Conservation (phyloP, 1,139 yeast species). For the Candida tropicalis region DNA sequence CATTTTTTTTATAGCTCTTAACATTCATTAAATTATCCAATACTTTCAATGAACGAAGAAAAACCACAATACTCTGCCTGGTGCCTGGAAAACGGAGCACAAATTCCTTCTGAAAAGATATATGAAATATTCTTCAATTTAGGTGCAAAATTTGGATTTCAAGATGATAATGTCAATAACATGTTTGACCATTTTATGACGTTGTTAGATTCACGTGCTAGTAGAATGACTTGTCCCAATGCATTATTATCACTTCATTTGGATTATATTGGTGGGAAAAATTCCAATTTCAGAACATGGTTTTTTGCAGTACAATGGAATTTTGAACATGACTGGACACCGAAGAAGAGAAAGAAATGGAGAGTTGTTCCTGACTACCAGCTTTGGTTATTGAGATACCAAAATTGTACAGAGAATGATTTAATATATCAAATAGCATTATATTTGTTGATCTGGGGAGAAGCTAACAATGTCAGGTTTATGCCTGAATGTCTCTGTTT, state of each 20-base stretch:
- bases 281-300: conserved; percentile 46
- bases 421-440: conserved; percentile 34
- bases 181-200: conserved; percentile 43
- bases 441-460: conserved; percentile 47
- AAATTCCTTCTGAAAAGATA: conserved; percentile 23
- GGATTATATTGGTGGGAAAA: conserved; percentile 46
- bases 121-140: conserved; percentile 23
- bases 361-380: conserved; percentile 15
- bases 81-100: conserved; percentile 38
- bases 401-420: conserved; percentile 29
- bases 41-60: conserved; percentile 3
- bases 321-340: conserved; percentile 15
- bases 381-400: conserved; percentile 22
- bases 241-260: conserved; percentile 42
- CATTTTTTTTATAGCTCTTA: neutral
- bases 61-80: conserved; percentile 30
- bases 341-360: conserved; percentile 5
- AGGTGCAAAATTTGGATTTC: conserved; percentile 34
- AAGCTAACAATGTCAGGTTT: conserved; percentile 43
- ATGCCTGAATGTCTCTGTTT: conserved; percentile 48
- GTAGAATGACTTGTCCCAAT: conserved; percentile 36
- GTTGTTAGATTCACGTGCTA: conserved; percentile 43
- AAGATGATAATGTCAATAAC: conserved; percentile 36
- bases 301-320: conserved; percentile 34
- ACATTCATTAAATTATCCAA: neutral